Percentiles rank a stretch among this genome's conserved stretches.
Conservation (phyloP, 2,329 filamentous ascomycete species). For the Penicillium paneum region DNA sequence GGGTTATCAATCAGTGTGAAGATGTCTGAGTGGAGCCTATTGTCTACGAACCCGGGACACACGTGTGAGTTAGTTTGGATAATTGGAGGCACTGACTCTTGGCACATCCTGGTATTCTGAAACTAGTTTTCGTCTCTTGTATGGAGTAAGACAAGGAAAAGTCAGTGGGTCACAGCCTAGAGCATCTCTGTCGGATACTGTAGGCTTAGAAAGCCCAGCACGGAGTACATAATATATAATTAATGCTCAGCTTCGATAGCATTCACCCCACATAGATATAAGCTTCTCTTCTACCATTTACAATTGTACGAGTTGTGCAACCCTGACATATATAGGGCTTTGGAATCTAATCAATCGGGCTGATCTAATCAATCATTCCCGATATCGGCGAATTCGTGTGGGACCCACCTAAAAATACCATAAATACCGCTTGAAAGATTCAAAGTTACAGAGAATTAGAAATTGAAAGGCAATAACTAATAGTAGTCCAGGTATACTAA, state of each 20-base stretch:
- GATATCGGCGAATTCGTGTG: slow-evolving; percentile 5
- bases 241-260: too few relatives aligned
- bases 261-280: too few relatives aligned
- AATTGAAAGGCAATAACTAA: not conserved
- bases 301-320: not conserved
- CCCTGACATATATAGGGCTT: not conserved
- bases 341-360: slow-evolving; percentile 10
- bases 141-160: not conserved
- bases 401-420: not conserved
- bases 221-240: not conserved
- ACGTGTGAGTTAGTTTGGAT: not conserved
- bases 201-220: too few relatives aligned
- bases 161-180: not conserved
- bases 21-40: not conserved
- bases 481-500: too few relatives aligned
- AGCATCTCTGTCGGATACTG: not conserved
- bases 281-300: not conserved
- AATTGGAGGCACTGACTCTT: not conserved
- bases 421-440: not conserved
- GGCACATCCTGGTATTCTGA: not conserved
- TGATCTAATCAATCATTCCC: slow-evolving; percentile 13
- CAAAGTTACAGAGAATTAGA: not conserved
- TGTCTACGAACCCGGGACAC: not conserved
- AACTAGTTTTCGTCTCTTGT: not conserved
- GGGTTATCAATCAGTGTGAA: slow-evolving; percentile 4